Percentiles rank a stretch among this genome's conserved stretches.
phyloP scores from a whole-genome alignment of 202 grass and related monocot species.

The Alloteropsis angusta region DNA sequence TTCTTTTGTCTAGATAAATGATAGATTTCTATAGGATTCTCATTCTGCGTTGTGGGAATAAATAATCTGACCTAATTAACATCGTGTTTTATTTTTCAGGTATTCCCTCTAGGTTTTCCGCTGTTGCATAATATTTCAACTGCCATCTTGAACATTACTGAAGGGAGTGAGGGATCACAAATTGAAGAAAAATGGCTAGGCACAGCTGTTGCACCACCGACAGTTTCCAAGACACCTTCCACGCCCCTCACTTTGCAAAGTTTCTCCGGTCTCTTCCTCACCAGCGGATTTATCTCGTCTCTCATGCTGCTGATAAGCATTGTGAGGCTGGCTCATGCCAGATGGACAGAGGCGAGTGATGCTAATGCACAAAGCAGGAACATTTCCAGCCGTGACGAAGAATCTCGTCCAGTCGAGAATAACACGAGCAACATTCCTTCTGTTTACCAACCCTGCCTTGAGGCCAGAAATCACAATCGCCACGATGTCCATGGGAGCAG shows the following conservation, averaged over 20 bases:
- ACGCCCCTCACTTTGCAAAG: slow-evolving; percentile 32
- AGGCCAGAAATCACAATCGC: background rate
- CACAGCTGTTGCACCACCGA: background rate
- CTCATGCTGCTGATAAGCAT: slow-evolving; percentile 40
- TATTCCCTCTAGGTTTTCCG: slow-evolving; percentile 33
- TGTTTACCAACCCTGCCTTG: background rate
- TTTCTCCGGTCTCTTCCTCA: slow-evolving; percentile 59
- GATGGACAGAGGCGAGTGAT: slow-evolving; percentile 7
- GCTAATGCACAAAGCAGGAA: background rate
- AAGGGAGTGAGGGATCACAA: background rate
- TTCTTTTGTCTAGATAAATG: background rate
- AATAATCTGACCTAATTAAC: background rate
- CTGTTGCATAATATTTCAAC: slow-evolving; percentile 43
- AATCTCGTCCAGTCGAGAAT: background rate
- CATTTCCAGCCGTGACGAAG: background rate
- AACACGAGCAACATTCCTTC: background rate
- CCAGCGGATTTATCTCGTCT: slow-evolving; percentile 33
- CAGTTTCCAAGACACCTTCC: background rate
- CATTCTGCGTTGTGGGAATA: background rate
- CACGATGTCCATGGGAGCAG: background rate
- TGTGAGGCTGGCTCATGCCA: slow-evolving; percentile 9
- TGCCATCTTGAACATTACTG: slow-evolving; percentile 38
- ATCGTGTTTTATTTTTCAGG: background rate
- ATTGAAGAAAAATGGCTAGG: slow-evolving; percentile 43
- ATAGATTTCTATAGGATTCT: background rate